These are phyloP conservation scores for Petunia hybrid DNA, from an alignment of 305 asterid genomes.

Conservation along the genomic window DNA sequence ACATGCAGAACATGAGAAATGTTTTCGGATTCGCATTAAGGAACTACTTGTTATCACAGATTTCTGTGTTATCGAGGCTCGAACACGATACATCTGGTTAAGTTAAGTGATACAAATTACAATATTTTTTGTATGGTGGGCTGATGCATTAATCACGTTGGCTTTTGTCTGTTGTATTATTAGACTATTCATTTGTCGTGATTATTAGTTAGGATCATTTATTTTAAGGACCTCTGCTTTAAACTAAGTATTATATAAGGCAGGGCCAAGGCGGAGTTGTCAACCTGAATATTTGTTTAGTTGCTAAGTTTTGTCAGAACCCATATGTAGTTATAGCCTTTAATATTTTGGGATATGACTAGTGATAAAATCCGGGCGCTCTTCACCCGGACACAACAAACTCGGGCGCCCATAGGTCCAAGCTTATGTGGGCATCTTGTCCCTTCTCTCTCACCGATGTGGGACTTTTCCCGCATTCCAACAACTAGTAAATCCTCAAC, in stretches of 20 bases:
- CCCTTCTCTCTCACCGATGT: no score
- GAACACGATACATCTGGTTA: background rate
- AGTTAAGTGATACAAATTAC: background rate
- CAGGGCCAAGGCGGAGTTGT: background rate
- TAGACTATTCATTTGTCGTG: background rate
- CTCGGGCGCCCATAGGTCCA: no score
- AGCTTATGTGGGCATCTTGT: no score
- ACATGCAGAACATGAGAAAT: no score
- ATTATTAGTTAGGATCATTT: background rate
- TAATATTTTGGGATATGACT: no score
- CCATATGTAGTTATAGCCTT: background rate
- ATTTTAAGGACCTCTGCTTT: background rate
- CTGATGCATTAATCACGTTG: slow-evolving; percentile 5
- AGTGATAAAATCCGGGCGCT: no score
- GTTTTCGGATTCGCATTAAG: no score
- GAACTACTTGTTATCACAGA: no score
- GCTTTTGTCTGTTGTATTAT: background rate
- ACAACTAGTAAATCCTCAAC: no score
- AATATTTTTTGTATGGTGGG: background rate
- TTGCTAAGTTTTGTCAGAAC: background rate
- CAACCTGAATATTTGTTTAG: background rate
- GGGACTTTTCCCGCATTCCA: no score
- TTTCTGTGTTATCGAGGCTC: no score
- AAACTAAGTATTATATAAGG: background rate
- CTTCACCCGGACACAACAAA: no score